Evolutionary conservation across 257 asterid species (phyloP).

Genomic region (Anisodus acutangulus): DNA sequence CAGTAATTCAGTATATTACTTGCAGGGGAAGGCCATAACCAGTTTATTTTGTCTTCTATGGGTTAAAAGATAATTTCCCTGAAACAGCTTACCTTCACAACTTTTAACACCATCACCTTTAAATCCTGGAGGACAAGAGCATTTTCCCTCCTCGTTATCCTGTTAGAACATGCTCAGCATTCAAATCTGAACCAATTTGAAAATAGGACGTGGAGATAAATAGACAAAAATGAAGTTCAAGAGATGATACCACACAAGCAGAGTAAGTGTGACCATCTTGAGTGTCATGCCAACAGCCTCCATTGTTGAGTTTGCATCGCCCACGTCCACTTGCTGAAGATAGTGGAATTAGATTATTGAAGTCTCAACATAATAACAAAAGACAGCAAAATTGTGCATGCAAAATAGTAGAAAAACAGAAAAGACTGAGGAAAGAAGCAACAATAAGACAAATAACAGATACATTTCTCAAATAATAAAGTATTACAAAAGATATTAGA

Average conservation of each 20-base stretch:
- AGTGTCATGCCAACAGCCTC: conserved; percentile 91
- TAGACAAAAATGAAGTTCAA: not conserved
- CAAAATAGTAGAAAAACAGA: not conserved
- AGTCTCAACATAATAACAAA: not conserved
- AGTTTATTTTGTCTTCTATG: not conserved
- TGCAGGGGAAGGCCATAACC: not conserved
- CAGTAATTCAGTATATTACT: not conserved
- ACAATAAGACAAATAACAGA: not conserved
- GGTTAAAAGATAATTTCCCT: not conserved
- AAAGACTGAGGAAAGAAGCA: not conserved
- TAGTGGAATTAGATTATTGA: not conserved
- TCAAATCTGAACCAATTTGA: conserved; percentile 26
- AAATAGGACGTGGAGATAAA: not conserved
- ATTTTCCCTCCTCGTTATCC: conserved; percentile 75
- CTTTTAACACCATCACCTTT: conserved; percentile 78
- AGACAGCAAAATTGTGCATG: not conserved
- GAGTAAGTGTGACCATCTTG: conserved; percentile 64
- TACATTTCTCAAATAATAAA: not conserved
- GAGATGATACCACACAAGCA: conserved; percentile 69
- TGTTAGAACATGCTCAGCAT: conserved; percentile 36
- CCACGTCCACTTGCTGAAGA: conserved; percentile 67
- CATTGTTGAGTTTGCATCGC: conserved; percentile 77
- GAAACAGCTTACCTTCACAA: conserved; percentile 67
- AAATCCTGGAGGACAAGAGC: conserved; percentile 84
- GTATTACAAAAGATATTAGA: not conserved